Base-by-base conservation (phyloP, 768 basidiomycete genomes). In the Collybiopsis luxurians region DNA sequence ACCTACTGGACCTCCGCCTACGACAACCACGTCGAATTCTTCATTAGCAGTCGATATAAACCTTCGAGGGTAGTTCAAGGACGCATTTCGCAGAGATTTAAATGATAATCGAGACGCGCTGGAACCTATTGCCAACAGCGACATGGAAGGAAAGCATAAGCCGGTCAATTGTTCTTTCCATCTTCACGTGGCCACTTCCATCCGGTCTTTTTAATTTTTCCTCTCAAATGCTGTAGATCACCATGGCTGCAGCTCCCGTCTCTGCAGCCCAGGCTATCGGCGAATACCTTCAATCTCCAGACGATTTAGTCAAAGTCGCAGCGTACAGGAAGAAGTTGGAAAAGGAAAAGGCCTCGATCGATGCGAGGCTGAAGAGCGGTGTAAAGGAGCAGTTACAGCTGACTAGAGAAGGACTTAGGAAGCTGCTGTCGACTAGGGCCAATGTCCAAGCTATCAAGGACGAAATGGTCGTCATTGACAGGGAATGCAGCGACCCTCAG, bases 301-400 rank as follows among this genome's bases (percentile, higher is more conserved):
- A 96, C 65, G 95, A 97, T 73, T 88, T 98, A 55, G 75, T 85
- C 61, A 97, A 97, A 71, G 84, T 98, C 31, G 80, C 84, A 1
- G 84, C 92, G 0, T 93, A 92, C 67, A 84, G 93, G 60, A 96
- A 95, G 77, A 95, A 95, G 66, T 81, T 98, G 43, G 89, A 95
- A 71, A 98, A 98, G 71, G 96, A 98, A 72, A 96, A 97, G 72
- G 86, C 93, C 0, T 92, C 93, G 9, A 90, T 98, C 59, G 92
- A 97, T 66, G 86, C 89, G 3, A 83, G 94, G 65, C 84, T 98
- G 46, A 90, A 94, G 67, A 88, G 82, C 55, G 92, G 94, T 10
- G 94, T 96, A 61, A 93, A 90, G 70, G 92, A 95, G 58, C 96
- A 98, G 68, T 79, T 99, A 19, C 88, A 93, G 63, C 85, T 92